Evolutionary conservation across 1,139 yeast genomes (phyloP).

Genomic region (Yamadazyma conglobata): DNA sequence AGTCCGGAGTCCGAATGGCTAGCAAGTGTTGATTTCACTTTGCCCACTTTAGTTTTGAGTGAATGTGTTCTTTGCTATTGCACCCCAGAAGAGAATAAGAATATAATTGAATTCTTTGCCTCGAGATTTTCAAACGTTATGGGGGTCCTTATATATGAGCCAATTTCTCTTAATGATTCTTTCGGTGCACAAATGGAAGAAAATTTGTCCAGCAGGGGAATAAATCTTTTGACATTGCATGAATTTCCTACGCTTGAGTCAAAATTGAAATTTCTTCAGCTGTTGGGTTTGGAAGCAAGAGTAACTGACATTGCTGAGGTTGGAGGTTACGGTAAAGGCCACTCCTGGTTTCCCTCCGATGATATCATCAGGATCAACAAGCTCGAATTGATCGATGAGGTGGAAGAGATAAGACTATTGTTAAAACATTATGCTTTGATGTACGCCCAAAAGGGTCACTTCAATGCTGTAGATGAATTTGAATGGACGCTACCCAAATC

Average conservation of each 20-base stretch:
- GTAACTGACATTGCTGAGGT: constrained; percentile 59
- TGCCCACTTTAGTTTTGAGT: constrained; percentile 73
- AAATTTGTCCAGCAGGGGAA: constrained; percentile 67
- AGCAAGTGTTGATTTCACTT: constrained; percentile 24
- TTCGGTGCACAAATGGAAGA: constrained; percentile 83
- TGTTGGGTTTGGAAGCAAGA: constrained; percentile 23
- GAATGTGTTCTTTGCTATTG: constrained; percentile 91
- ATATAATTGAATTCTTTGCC: constrained; percentile 48
- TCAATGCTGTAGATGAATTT: too few relatives aligned
- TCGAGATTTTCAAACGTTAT: constrained; percentile 21
- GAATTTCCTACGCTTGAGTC: constrained; percentile 40
- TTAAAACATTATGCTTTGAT: constrained; percentile 68
- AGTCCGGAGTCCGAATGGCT: constrained; percentile 3
- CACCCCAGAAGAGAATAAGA: constrained; percentile 52
- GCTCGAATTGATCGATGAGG: constrained; percentile 82
- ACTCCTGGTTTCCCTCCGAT: constrained; percentile 41
- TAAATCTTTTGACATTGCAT: constrained; percentile 57
- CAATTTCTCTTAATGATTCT: constrained; percentile 67
- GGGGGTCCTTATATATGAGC: constrained; percentile 72
- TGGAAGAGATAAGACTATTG: constrained; percentile 77
- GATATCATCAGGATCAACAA: constrained; percentile 54
- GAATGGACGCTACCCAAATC: too few relatives aligned
- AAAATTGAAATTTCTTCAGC: constrained; percentile 32
- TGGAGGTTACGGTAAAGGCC: constrained; percentile 44
- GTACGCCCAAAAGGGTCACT: constrained; percentile 21